Evolutionary conservation across 1,284 basidiomycete genomes (phyloP).

Genomic region (Pascua sp.): DNA sequence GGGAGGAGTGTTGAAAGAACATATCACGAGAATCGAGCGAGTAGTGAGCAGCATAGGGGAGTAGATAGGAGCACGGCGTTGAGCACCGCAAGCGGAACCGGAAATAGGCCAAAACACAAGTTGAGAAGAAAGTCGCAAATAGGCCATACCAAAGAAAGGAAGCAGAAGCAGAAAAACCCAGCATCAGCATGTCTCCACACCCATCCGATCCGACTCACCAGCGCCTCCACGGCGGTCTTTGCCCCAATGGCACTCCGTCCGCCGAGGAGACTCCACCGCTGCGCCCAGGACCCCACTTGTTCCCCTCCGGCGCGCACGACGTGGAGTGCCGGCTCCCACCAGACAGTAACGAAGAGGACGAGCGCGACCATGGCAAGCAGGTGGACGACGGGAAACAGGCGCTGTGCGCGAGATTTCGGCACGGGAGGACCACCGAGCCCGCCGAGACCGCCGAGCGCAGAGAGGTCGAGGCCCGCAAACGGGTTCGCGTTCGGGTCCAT

Average conservation of each 20-base stretch:
- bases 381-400: conserved; percentile 43
- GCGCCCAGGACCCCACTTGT: conserved; percentile 7
- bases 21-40: too few species aligned
- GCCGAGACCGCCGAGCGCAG: background rate
- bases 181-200: too few species aligned
- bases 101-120: too few species aligned
- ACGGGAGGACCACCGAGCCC: conserved; percentile 1
- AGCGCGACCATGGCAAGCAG: conserved; percentile 34
- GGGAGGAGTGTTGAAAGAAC: too few species aligned
- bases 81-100: too few species aligned
- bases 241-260: background rate
- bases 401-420: conserved; percentile 21
- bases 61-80: too few species aligned
- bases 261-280: conserved; percentile 14
- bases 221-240: conserved; percentile 11
- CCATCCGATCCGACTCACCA: conserved; percentile 14
- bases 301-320: conserved; percentile 8
- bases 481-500: conserved; percentile 4
- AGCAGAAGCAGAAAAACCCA: too few species aligned
- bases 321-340: conserved; percentile 47
- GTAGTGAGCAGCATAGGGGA: too few species aligned
- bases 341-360: conserved; percentile 34
- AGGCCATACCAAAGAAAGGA: too few species aligned
- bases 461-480: background rate
- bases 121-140: too few species aligned